Evolutionary conservation across 2,329 filamentous ascomycete genomes (phyloP), one percentile per base, ranked within the genome.

Genomic region (Aspergillus pseudoterreus): DNA sequence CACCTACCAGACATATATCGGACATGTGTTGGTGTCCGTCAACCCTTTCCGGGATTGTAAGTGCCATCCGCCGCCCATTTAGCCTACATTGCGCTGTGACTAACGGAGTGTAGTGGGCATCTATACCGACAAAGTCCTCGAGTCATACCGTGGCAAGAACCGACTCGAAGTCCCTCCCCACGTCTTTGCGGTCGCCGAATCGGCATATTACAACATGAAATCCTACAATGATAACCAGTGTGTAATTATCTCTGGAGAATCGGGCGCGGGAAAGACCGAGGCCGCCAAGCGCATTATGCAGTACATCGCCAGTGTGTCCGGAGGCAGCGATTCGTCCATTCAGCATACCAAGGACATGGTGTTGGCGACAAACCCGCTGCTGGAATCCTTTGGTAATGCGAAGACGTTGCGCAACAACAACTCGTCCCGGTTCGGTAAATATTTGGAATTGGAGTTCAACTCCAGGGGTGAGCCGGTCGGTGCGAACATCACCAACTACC

Each of bases 291-390:
- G 92, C 64, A 88, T 99, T 66, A 99, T 99, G 92, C 94, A 99
- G 75, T 99, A 99, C 75, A 97, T 99, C 71, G 94, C 94, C 60
- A 97, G 87, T 70, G 92, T 97, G 8, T 97, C 94, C 1, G 92
- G 91, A 39, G 90, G 91, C 57, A 81, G 71, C 58, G 86, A 90
- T 61, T 88, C 87, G 52, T 90, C 92, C 47, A 96, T 97, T 68
- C 87, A 97, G 74, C 84, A 96, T 73, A 95, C 94, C 71, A 99
- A 97, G 79, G 92, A 99, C 75, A 99, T 97, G 92, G 92, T 97
- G 72, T 82, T 97, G 74, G 94, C 94, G 68, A 99, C 94, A 54
- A 99, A 99, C 73, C 94, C 94, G 45, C 76, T 99, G 59, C 84
- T 99, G 17, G 94, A 99, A 74, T 96, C 92, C 1, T 99, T 99